Base-by-base conservation (phyloP, 495 filamentous ascomycete species). In the Pseudomonodictys pantanalensis region DNA sequence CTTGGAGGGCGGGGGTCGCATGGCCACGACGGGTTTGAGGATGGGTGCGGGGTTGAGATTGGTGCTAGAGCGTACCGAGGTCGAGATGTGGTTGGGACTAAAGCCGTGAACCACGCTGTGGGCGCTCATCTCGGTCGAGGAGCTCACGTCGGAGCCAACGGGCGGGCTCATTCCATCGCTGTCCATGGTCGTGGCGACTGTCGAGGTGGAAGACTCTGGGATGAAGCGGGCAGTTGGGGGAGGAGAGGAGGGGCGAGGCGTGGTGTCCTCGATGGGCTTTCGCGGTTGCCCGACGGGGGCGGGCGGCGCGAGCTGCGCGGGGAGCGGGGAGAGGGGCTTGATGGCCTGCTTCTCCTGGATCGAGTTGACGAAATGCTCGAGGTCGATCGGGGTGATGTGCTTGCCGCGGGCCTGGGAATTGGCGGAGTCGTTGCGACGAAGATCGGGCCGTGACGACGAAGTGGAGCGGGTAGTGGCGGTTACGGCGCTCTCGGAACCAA, bases 291-390 rank as follows among this genome's bases (percentile, higher is more conserved):
- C 26, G 44, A 18, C 1, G 11, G 59, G 56, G 11, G 58, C 22
- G 5, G 74, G 66, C 26, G 72, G 76, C 1, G 77, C 73, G 18
- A 76, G 73, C 33, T 69, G 73, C 1, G 75, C 73, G 5, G 71
- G 58, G 57, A 69, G 61, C 28, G 77, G 68, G 49, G 77, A 67
- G 20, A 83, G 68, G 2, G 83, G 83, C 64, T 80, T 76, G n/a
- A 93, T 78, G 38, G 78, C 77, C 75, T 89, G 88, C 69, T 79
- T 79, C 68, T 91, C 84, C 68, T 92, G 86, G 68, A 97, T 93
- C 54, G 90, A 89, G 35, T 86, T 80, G 0, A 97, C 88, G 84
- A 96, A 93, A 68, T 91, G 91, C 76, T 95, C 88, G 17, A 97
- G 73, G 59, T 90, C 88, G 58, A 86, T 77, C 1, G 91, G 88